Percentiles rank a stretch among this genome's conserved stretches.
Evolutionary conservation across 1,139 yeast genomes (phyloP).

Genomic region (Hemisphaericaspora xylofermentans): DNA sequence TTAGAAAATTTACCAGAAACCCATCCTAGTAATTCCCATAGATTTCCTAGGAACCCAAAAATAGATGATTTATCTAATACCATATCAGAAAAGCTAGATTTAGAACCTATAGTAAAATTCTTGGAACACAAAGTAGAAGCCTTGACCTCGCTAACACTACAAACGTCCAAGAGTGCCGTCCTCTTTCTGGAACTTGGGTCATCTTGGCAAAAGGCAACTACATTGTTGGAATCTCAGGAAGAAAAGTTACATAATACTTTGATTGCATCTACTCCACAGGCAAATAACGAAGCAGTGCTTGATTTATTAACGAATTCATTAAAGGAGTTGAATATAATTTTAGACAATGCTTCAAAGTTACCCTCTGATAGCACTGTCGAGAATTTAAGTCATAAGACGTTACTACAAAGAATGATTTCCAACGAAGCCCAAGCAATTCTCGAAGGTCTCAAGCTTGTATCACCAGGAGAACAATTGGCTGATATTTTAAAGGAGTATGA

Average conservation of each 20-base stretch:
- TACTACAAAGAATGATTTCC: slow-evolving; percentile 2
- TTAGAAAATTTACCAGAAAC: slow-evolving; percentile 10
- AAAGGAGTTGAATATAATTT: slow-evolving; percentile 4
- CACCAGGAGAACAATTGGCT: neutral
- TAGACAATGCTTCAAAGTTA: neutral
- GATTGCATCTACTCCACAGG: slow-evolving; percentile 15
- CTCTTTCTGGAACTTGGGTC: slow-evolving; percentile 29
- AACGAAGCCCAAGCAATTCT: slow-evolving; percentile 10
- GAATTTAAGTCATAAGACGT: neutral
- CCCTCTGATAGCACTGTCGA: neutral
- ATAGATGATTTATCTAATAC: slow-evolving; percentile 40
- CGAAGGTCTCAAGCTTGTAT: slow-evolving; percentile 10
- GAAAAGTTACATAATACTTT: slow-evolving; percentile 21
- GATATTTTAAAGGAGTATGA: slow-evolving; percentile 5
- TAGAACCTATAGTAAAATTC: slow-evolving; percentile 33
- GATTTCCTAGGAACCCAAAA: neutral
- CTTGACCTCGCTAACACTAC: slow-evolving; percentile 23
- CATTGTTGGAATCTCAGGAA: slow-evolving; percentile 30
- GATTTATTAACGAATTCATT: slow-evolving; percentile 9
- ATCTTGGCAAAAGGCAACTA: slow-evolving; percentile 41
- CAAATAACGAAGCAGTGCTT: slow-evolving; percentile 6
- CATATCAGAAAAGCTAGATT: slow-evolving; percentile 31
- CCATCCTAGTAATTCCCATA: neutral
- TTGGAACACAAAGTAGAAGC: slow-evolving; percentile 32
- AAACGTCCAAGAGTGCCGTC: slow-evolving; percentile 29